Base-by-base conservation (phyloP, 441 rosid genomes). In the Arabidopsis lyrata region DNA sequence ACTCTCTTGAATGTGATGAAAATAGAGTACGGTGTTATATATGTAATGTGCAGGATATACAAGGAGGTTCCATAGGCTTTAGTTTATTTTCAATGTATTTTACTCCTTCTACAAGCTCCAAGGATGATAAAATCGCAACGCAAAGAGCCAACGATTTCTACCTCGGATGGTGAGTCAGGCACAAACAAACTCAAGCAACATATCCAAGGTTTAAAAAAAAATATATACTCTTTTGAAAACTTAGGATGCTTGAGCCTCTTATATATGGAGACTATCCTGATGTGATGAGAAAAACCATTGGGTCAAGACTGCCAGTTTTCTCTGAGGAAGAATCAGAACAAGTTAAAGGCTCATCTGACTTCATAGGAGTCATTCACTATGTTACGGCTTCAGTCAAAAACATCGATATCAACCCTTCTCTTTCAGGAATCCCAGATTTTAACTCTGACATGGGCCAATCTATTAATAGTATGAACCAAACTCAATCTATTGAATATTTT, bases 211-310 rank as follows among this genome's bases (percentile, higher is more conserved):
- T 5, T 34, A 2, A 41, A 58, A 8, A 6, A 24, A 24, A 24
- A 24, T 2, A 24, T 24, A 2, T 24, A 24, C 27, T 24, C 27
- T 24, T 24, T 24, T 24, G 27, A 24, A 24, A 24, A 24, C 27
- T 24, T 24, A 90, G 92, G 90, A 8, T 80, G 44, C 48, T 73
- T 5, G 38, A 86, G 55, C 92, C 92, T 1, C 54, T 90, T 77
- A 78, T 84, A 12, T 81, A 50, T 57, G 94, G 95, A 60, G 92
- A 92, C 61, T 92, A 88, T 80, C 97, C 94, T 6, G 68, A 63
- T 9, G 54, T 39, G 44, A 84, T 90, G 90, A 90, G 82, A 81
- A 75, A 70, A 80, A 83, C 18, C 11, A 87, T 55, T 36, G 90
- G 94, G 0, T 38, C 16, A 36, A 85, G 91, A 63, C 81, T 92